Evolutionary conservation across 73 alveolate species (phyloP).

Genomic region (Durusdinium trenchii): DNA sequence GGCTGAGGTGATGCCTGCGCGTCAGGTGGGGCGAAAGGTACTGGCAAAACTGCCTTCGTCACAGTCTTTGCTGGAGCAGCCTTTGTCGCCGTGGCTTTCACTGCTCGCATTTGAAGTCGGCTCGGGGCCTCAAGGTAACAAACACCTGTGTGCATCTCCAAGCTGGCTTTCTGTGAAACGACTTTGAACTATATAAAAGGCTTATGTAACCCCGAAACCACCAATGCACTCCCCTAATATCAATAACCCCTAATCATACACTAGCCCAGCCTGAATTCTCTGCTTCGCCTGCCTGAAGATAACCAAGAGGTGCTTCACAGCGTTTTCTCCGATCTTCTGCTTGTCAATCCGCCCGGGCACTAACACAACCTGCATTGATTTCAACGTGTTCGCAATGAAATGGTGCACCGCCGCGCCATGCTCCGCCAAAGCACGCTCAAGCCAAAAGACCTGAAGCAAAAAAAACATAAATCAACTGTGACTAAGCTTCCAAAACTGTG

Average conservation of each 20-base stretch:
- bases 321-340: not conserved
- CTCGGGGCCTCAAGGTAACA: too few species aligned
- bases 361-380: slow-evolving; percentile 28
- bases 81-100: not conserved
- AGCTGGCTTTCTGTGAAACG: too few species aligned
- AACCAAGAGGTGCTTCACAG: slow-evolving; percentile 25
- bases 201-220: too few species aligned
- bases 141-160: too few species aligned
- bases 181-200: too few species aligned
- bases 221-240: not conserved
- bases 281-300: not conserved
- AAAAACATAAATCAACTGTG: not conserved
- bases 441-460: slow-evolving; percentile 57
- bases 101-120: not conserved
- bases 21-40: too few species aligned
- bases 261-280: not conserved
- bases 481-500: not conserved
- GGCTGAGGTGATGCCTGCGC: not conserved
- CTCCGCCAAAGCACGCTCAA: slow-evolving; percentile 63
- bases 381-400: slow-evolving; percentile 23
- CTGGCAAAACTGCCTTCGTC: too few species aligned
- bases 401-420: slow-evolving; percentile 25
- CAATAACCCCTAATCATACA: not conserved
- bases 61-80: not conserved
- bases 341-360: not conserved